Percentiles rank a stretch among this genome's conserved stretches.
Evolutionary conservation across 108 stramenopile species (phyloP).

Genomic region (Asterionellopsis glacialis): DNA sequence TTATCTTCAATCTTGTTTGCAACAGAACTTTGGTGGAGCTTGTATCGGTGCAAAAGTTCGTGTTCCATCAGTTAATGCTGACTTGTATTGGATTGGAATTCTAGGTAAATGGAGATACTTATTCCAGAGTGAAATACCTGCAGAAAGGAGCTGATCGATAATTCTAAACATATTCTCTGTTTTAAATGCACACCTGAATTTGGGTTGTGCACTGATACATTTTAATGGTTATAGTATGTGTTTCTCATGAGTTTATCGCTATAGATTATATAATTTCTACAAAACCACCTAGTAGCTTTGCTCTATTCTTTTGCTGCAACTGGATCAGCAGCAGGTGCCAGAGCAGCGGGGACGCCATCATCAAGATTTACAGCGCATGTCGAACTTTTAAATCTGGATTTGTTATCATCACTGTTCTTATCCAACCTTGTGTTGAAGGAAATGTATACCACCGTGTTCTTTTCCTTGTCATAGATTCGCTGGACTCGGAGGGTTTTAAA

Average conservation of each 20-base stretch:
- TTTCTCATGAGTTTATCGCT: too few relatives aligned
- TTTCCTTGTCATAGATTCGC: slow-evolving; percentile 79
- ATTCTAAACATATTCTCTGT: too few relatives aligned
- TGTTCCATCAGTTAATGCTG: slow-evolving; percentile 40
- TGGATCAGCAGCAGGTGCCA: too few relatives aligned
- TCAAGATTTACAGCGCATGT: slow-evolving; percentile 79
- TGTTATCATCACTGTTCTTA: slow-evolving; percentile 84
- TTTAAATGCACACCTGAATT: too few relatives aligned
- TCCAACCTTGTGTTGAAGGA: slow-evolving; percentile 87
- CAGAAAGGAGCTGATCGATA: background rate
- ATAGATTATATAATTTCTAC: too few relatives aligned
- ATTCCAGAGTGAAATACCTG: background rate
- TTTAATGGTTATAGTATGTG: too few relatives aligned
- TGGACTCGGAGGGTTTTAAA: slow-evolving; percentile 87
- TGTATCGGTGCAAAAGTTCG: slow-evolving; percentile 34
- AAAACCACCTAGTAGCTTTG: too few relatives aligned
- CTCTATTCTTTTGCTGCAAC: too few relatives aligned
- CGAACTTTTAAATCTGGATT: slow-evolving; percentile 75
- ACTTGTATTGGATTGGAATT: slow-evolving; percentile 70
- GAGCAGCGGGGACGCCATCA: background rate
- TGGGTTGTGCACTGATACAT: too few relatives aligned
- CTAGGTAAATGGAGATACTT: slow-evolving; percentile 46
- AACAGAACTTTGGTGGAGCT: slow-evolving; percentile 19
- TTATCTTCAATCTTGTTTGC: too few relatives aligned
- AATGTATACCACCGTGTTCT: slow-evolving; percentile 81